phyloP scores from a whole-genome alignment of 2,329 filamentous ascomycete species.

The Cryphonectria parasitica region DNA sequence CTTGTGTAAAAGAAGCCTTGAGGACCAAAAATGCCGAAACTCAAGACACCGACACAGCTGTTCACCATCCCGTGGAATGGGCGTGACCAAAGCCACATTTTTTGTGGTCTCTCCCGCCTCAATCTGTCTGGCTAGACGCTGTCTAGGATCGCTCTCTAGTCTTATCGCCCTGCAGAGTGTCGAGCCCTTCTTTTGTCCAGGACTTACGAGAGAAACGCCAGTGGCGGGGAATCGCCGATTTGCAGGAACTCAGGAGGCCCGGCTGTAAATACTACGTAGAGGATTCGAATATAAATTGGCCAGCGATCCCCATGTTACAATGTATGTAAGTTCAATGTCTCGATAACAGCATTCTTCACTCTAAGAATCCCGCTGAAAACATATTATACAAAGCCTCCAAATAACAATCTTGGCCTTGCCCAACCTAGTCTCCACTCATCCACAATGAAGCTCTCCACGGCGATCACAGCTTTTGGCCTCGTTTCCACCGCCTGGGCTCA shows the following conservation, averaged over 20 bases:
- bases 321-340: not conserved
- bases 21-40: not conserved
- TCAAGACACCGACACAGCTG: not conserved
- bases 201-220: not conserved
- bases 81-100: not conserved
- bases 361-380: not conserved
- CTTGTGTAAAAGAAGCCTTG: not conserved
- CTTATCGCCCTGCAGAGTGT: not conserved
- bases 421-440: not conserved
- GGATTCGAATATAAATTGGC: constrained; percentile 5
- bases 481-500: not conserved
- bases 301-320: not conserved
- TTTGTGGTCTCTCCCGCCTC: not conserved
- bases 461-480: not conserved
- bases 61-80: not conserved
- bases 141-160: not conserved
- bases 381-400: not conserved
- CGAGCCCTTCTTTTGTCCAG: not conserved
- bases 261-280: not conserved
- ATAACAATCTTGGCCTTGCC: not conserved
- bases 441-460: not conserved
- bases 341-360: not conserved
- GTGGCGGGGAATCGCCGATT: not conserved
- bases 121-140: not conserved
- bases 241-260: not conserved